These are phyloP conservation scores for Trichophyton verrucosum DNA, from an alignment of 2,329 filamentous ascomycete species.

Conservation along the genomic window DNA sequence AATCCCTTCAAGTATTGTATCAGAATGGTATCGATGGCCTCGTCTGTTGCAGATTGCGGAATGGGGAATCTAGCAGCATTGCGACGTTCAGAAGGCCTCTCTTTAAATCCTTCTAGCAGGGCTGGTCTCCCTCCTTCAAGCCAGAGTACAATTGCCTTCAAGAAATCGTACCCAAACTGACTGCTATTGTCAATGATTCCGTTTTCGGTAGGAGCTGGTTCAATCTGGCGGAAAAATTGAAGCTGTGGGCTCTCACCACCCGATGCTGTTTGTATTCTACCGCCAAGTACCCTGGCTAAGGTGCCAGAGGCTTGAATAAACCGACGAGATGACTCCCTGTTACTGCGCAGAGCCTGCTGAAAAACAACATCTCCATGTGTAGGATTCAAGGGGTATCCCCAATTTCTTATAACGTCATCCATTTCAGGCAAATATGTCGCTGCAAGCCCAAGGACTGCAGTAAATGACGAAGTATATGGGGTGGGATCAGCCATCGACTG, in stretches of 20 bases:
- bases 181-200: slow-evolving; percentile 29
- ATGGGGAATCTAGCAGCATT: slow-evolving; percentile 41
- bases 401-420: slow-evolving; percentile 42
- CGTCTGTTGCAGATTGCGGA: slow-evolving; percentile 36
- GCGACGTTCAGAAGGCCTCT: slow-evolving; percentile 29
- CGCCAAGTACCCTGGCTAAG: slow-evolving; percentile 44
- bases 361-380: slow-evolving; percentile 39
- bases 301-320: slow-evolving; percentile 53
- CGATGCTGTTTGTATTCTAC: slow-evolving; percentile 36
- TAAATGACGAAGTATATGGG: slow-evolving; percentile 29
- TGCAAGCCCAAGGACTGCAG: slow-evolving; percentile 32
- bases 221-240: slow-evolving; percentile 38
- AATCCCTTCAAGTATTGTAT: slow-evolving; percentile 47
- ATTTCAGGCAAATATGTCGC: slow-evolving; percentile 42
- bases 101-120: slow-evolving; percentile 46
- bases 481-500: slow-evolving; percentile 19
- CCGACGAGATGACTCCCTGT: slow-evolving; percentile 44
- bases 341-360: slow-evolving; percentile 44
- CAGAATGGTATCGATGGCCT: slow-evolving; percentile 45
- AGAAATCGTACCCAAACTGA: slow-evolving; percentile 52
- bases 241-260: slow-evolving; percentile 27
- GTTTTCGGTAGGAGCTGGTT: slow-evolving; percentile 36
- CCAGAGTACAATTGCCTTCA: slow-evolving; percentile 52
- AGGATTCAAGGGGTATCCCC: slow-evolving; percentile 50
- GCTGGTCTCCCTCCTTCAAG: slow-evolving; percentile 46